phyloP scores from a whole-genome alignment of 441 rosid genomes.

The Pelargonium cotyledonis region DNA sequence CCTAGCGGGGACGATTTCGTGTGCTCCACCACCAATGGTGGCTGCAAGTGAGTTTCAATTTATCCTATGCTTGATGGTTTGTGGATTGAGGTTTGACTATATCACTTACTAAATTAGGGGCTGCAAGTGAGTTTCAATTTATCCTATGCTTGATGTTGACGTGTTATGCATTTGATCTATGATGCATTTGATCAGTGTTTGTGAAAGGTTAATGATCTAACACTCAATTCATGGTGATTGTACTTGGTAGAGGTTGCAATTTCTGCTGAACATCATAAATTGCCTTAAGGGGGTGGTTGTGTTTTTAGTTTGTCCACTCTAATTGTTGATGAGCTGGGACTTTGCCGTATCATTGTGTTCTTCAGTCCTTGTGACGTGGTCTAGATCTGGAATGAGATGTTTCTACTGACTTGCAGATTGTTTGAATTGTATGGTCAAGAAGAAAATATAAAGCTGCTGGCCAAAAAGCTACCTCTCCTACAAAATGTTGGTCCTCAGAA shows the following conservation, averaged over 20 bases:
- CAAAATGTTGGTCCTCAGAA: slow-evolving; percentile 65
- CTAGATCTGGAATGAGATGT: slow-evolving; percentile 11
- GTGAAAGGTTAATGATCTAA: neutral
- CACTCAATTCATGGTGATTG: neutral
- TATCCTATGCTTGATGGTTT: neutral
- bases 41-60: slow-evolving; percentile 72
- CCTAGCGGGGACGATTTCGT: slow-evolving; percentile 77
- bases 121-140: no score
- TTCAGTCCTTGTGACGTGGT: neutral
- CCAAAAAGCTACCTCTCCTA: slow-evolving; percentile 54
- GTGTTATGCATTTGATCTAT: no score
- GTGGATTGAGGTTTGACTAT: no score
- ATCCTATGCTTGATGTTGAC: neutral
- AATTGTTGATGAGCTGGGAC: neutral
- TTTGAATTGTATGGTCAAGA: slow-evolving; percentile 59
- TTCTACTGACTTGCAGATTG: slow-evolving; percentile 39
- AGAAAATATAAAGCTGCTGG: slow-evolving; percentile 40
- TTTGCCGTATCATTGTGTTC: neutral
- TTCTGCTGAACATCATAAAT: neutral
- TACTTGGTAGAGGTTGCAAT: neutral
- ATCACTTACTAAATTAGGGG: no score
- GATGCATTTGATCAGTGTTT: neutral
- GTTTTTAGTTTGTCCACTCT: no score
- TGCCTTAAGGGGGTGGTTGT: neutral
- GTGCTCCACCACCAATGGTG: slow-evolving; percentile 70